A percentile compares a stretch with the other conserved stretches of the same genome.
Evolutionary conservation across 2,329 filamentous ascomycete genomes (phyloP).

Genomic region (Hyphodiscus sp.): DNA sequence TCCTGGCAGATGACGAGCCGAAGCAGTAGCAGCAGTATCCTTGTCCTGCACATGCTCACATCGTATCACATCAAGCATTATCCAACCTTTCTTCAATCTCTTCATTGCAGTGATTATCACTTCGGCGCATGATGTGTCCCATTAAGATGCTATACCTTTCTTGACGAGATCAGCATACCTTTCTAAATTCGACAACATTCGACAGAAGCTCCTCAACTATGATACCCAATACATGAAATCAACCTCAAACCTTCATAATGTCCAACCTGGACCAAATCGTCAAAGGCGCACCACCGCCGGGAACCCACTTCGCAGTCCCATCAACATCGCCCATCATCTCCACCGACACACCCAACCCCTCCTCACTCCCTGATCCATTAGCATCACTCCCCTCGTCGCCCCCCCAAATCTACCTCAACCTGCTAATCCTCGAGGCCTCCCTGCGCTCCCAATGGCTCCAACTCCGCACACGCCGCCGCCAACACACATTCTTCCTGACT

Average conservation of each 20-base stretch:
- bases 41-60: too few species aligned
- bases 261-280: slow-evolving; percentile 67
- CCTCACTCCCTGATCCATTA: slow-evolving; percentile 27
- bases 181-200: background rate
- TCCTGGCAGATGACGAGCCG: too few species aligned
- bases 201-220: slow-evolving; percentile 4
- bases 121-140: too few species aligned
- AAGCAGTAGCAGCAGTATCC: too few species aligned
- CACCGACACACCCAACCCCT: slow-evolving; percentile 28
- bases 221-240: slow-evolving; percentile 11
- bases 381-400: slow-evolving; percentile 32
- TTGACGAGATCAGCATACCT: background rate
- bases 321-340: slow-evolving; percentile 35
- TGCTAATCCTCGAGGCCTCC: slow-evolving; percentile 92
- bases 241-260: slow-evolving; percentile 18
- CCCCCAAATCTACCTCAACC: slow-evolving; percentile 80
- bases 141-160: background rate
- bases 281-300: slow-evolving; percentile 74
- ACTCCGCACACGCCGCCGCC: slow-evolving; percentile 76
- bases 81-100: too few species aligned
- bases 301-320: slow-evolving; percentile 32
- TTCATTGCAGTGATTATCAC: too few species aligned
- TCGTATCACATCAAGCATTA: too few species aligned
- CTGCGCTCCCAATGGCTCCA: slow-evolving; percentile 89
- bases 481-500: slow-evolving; percentile 87